phyloP scores from a whole-genome alignment of 2,329 filamentous ascomycete genomes.

The Fusarium chlamydosporum region DNA sequence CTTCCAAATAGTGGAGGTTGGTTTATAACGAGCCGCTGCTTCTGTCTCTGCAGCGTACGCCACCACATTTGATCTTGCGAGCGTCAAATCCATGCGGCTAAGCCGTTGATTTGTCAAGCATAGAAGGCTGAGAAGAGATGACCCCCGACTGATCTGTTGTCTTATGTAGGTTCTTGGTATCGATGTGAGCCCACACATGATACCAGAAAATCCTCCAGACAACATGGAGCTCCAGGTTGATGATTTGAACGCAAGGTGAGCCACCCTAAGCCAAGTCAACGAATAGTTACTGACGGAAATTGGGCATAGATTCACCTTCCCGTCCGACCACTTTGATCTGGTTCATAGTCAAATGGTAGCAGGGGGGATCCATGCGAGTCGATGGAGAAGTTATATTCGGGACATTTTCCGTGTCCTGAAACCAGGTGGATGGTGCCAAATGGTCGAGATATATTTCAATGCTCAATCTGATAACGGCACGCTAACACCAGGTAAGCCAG shows the following conservation, averaged over 20 bases:
- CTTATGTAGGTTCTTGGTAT: slow-evolving; percentile 74
- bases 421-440: slow-evolving; percentile 86
- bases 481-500: slow-evolving; percentile 70
- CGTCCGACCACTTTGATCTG: slow-evolving; percentile 80
- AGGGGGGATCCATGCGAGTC: slow-evolving; percentile 77
- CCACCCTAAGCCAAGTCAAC: neutral
- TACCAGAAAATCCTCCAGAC: slow-evolving; percentile 72
- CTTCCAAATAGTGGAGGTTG: neutral
- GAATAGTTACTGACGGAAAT: slow-evolving; percentile 15
- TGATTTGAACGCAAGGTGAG: slow-evolving; percentile 75
- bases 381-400: slow-evolving; percentile 82
- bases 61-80: neutral
- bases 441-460: slow-evolving; percentile 89
- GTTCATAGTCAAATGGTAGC: slow-evolving; percentile 83
- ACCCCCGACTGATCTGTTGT: slow-evolving; percentile 1
- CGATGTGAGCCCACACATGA: slow-evolving; percentile 79
- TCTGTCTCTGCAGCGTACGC: neutral
- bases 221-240: slow-evolving; percentile 81
- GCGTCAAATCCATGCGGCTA: neutral
- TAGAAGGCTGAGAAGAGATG: neutral
- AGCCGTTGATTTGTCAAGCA: neutral
- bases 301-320: slow-evolving; percentile 72
- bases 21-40: neutral
- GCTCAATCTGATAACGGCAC: slow-evolving; percentile 88
- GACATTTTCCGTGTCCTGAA: slow-evolving; percentile 81